These are phyloP conservation scores for Leccinellum rugosiceps DNA, from an alignment of 768 basidiomycete genomes.

Conservation along the genomic window DNA sequence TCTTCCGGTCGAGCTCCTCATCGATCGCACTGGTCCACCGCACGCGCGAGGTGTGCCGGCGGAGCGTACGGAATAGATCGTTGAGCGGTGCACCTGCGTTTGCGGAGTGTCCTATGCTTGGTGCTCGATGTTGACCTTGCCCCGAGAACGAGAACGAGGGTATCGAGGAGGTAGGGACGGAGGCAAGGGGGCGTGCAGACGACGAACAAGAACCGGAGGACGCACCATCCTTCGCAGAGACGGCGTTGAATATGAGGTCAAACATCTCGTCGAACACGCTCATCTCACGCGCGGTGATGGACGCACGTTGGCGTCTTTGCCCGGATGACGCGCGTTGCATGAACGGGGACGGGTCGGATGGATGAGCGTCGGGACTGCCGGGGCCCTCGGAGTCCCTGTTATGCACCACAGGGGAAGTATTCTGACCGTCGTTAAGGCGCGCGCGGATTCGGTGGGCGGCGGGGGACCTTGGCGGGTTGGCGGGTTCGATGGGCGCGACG, in stretches of 20 bases:
- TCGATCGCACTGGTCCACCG: conserved; percentile 52
- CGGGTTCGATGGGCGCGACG: conserved; percentile 19
- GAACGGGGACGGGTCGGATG: background rate
- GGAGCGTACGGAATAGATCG: conserved; percentile 55
- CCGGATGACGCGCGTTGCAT: conserved; percentile 10
- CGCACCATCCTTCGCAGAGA: conserved; percentile 32
- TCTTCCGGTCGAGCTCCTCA: conserved; percentile 40
- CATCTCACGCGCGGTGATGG: conserved; percentile 68
- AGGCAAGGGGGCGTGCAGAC: background rate
- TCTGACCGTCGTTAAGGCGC: conserved; percentile 3
- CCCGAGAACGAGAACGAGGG: background rate
- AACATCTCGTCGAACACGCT: conserved; percentile 72
- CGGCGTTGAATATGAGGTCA: conserved; percentile 61
- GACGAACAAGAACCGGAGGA: background rate
- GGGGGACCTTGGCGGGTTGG: conserved; percentile 15
- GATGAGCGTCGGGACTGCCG: background rate
- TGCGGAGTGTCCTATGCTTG: conserved; percentile 13
- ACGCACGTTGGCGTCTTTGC: conserved; percentile 40
- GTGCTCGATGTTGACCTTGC: background rate
- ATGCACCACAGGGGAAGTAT: background rate
- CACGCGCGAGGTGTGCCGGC: conserved; percentile 43
- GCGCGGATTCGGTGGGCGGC: conserved; percentile 12
- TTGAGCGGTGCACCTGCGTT: conserved; percentile 25
- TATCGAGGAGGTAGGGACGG: background rate
- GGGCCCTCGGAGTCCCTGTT: background rate